A percentile compares a stretch with the other conserved stretches of the same genome.
Evolutionary conservation across 2,329 filamentous ascomycete genomes (phyloP).

Genomic region (Eutypa lata): DNA sequence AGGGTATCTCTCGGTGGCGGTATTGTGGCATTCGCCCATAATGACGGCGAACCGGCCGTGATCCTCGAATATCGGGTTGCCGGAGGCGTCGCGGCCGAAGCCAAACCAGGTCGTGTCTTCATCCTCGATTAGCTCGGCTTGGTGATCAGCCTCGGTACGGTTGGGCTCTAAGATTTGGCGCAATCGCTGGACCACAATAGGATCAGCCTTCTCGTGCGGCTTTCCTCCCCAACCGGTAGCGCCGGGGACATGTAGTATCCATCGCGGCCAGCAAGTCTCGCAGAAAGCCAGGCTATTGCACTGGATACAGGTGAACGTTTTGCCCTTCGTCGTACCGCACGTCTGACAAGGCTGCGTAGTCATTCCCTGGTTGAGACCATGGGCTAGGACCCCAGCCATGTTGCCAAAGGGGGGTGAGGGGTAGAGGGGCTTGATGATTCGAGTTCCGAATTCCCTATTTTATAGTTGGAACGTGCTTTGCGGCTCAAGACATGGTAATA

Average conservation of each 20-base stretch:
- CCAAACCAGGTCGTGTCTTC: slow-evolving; percentile 32
- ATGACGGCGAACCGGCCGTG: slow-evolving; percentile 40
- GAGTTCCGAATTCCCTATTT: not conserved
- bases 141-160: slow-evolving; percentile 28
- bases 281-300: slow-evolving; percentile 32
- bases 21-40: slow-evolving; percentile 31
- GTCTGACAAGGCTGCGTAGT: slow-evolving; percentile 25
- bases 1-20: slow-evolving; percentile 29
- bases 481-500: not conserved
- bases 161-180: slow-evolving; percentile 29
- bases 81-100: slow-evolving; percentile 27
- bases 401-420: not conserved
- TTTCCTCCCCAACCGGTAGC: slow-evolving; percentile 30
- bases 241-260: slow-evolving; percentile 25
- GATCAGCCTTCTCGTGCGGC: slow-evolving; percentile 29
- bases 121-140: slow-evolving; percentile 28
- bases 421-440: not conserved
- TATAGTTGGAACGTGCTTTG: not conserved
- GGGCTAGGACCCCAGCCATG: not conserved
- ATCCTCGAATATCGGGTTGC: slow-evolving; percentile 26
- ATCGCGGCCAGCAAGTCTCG: slow-evolving; percentile 29
- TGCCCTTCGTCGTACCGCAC: slow-evolving; percentile 23
- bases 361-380: not conserved
- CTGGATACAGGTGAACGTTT: slow-evolving; percentile 28
- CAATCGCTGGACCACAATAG: slow-evolving; percentile 25